Evolutionary conservation across 768 basidiomycete species (phyloP), one percentile per base, ranked within the genome.

Genomic region (Hemileccinum impolitum): DNA sequence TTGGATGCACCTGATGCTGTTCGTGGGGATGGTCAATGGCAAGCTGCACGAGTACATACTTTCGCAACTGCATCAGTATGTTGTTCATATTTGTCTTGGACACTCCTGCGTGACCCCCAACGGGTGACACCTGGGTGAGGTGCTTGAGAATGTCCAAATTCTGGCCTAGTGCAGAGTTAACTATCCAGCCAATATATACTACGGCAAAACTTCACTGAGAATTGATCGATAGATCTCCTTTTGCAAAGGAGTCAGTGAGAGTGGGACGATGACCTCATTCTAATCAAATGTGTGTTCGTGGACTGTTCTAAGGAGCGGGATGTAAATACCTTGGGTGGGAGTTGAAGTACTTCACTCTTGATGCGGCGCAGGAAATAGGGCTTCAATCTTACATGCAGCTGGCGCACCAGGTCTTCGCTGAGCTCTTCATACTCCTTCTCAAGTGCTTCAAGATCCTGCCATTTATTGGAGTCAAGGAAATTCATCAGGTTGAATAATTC

Each of bases 401-500:
- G 78, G 51, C 84, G 84, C 38, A 97, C 75, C 17, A 87, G 77
- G 4, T 90, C 87, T 59, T 93, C 89, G 6, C 78, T 84, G 19
- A 98, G 78, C 12, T 81, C 83, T 53, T 81, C 82, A 55, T 92
- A 85, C 51, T 90, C 77, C 57, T 78, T 80, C 50, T 87, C 84
- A 11, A 97, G 73, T 6, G 66, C 75, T 59, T 85, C 81, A 18
- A 97, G 72, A 62, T 98, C 82, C 6, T 69, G 64, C 90, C 90
- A 91, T 53, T 87, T 74, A 12, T 68, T 56, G 6, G 87, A 81
- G 63, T 94, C 90, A 15, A 98, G 78, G 72, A 98, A 98, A 65
- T 93, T 90, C 84, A 99, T 93, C 37, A 99, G 76, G 65, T 94
- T 98, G 75, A 98, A 95, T 21, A 99, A 70, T 69, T 99, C 96